Percentiles rank a stretch among this genome's conserved stretches.
Evolutionary conservation across 208 protist genomes (phyloP).

Genomic region (Leishmania lainsoni): DNA sequence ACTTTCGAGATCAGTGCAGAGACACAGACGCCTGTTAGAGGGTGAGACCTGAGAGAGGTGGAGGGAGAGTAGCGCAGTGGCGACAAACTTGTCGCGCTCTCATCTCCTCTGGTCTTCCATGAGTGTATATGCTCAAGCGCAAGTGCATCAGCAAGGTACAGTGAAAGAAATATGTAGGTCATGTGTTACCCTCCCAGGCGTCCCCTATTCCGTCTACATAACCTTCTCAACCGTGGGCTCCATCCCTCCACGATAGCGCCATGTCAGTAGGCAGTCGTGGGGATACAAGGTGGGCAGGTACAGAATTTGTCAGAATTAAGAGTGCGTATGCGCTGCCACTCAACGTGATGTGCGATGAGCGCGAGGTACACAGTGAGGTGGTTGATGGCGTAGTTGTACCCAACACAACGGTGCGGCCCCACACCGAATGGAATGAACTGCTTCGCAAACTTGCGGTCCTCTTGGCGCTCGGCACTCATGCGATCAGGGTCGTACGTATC

Average conservation of each 20-base stretch:
- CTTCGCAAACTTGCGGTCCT: slow-evolving; percentile 89
- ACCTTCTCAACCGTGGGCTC: slow-evolving; percentile 20
- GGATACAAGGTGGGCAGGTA: slow-evolving; percentile 94
- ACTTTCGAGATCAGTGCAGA: neutral
- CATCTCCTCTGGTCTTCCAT: neutral
- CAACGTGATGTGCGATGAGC: slow-evolving; percentile 59
- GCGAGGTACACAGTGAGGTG: slow-evolving; percentile 92
- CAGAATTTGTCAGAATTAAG: slow-evolving; percentile 89
- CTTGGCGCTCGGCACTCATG: slow-evolving; percentile 87
- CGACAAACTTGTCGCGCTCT: neutral
- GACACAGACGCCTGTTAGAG: neutral
- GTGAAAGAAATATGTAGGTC: neutral
- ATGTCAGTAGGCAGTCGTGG: slow-evolving; percentile 82
- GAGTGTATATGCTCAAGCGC: no score
- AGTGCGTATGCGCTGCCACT: slow-evolving; percentile 86
- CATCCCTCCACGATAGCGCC: slow-evolving; percentile 61
- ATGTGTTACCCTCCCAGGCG: neutral
- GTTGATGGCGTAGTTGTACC: slow-evolving; percentile 94
- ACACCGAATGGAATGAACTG: slow-evolving; percentile 93
- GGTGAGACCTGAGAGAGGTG: no score
- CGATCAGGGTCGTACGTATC: slow-evolving; percentile 94
- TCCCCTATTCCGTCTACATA: neutral
- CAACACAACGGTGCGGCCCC: slow-evolving; percentile 92
- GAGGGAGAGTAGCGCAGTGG: neutral
- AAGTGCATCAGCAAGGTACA: neutral